Percentiles rank a stretch among this genome's conserved stretches.
Conservation (phyloP, 2,329 filamentous ascomycete species). For the Trichoderma afroharzianum region DNA sequence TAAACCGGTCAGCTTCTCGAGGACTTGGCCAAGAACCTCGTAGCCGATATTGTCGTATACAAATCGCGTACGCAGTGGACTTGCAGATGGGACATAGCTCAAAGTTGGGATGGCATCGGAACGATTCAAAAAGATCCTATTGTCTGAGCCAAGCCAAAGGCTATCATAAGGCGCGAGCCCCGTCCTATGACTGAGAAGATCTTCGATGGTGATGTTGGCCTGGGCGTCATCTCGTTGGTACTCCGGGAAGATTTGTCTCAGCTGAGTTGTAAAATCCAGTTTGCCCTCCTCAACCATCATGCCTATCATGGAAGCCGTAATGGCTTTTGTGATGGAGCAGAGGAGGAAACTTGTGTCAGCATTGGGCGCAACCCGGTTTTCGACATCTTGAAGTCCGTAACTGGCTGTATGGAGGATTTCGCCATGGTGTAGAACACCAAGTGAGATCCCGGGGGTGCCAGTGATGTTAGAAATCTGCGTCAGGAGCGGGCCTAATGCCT, state of each 20-base stretch:
- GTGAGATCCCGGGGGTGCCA: not conserved
- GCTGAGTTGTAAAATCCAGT: not conserved
- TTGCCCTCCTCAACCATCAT: not conserved
- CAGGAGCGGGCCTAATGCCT: not conserved
- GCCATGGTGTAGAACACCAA: not conserved
- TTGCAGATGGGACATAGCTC: not conserved
- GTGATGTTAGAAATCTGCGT: not conserved
- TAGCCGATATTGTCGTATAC: not conserved
- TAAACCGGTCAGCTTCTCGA: not conserved
- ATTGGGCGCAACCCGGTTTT: not conserved
- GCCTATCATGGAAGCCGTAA: not conserved
- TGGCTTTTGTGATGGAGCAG: not conserved
- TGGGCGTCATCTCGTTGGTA: not conserved
- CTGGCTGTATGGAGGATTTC: not conserved
- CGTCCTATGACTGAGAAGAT: not conserved
- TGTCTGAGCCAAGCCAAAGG: not conserved
- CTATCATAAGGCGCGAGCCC: not conserved
- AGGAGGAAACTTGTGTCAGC: not conserved
- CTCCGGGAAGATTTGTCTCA: not conserved
- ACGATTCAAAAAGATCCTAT: not conserved
- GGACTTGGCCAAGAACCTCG: not conserved
- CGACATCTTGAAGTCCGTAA: not conserved
- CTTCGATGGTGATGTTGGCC: not conserved
- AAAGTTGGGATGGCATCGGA: not conserved
- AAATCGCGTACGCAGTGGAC: not conserved